Evolutionary conservation across 306 rosid species (phyloP).

Genomic region (Sindora glabra): DNA sequence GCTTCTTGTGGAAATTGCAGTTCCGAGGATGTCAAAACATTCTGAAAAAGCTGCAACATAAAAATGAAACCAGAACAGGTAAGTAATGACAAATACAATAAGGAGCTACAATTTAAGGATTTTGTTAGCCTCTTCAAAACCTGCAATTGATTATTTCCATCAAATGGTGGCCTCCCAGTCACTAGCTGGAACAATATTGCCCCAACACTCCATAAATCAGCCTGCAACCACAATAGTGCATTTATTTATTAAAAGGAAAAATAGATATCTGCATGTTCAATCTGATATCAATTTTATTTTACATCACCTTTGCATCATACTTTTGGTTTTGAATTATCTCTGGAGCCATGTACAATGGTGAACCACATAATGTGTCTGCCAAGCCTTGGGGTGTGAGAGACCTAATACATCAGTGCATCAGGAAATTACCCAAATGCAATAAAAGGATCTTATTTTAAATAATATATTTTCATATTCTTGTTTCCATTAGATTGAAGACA

Average conservation of each 20-base stretch:
- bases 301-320: slow-evolving; percentile 85
- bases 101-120: background rate
- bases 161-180: slow-evolving; percentile 85
- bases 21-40: slow-evolving; percentile 64
- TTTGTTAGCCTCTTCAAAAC: slow-evolving; percentile 28
- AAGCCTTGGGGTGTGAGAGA: slow-evolving; percentile 59
- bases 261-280: background rate
- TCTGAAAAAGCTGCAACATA: slow-evolving; percentile 74
- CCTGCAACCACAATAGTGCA: slow-evolving; percentile 47
- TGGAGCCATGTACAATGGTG: slow-evolving; percentile 99
- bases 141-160: slow-evolving; percentile 74
- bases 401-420: slow-evolving; percentile 42
- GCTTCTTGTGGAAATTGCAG: slow-evolving; percentile 63
- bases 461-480: too few species aligned
- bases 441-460: background rate
- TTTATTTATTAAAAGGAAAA: background rate
- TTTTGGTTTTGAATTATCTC: slow-evolving; percentile 66
- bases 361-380: slow-evolving; percentile 93
- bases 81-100: background rate
- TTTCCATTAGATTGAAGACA: slow-evolving; percentile 1
- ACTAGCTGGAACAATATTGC: slow-evolving; percentile 87
- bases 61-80: slow-evolving; percentile 17
- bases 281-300: slow-evolving; percentile 7
- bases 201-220: slow-evolving; percentile 98
- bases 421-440: slow-evolving; percentile 12